Conservation (phyloP, 305 asterid species). For the Fraxinus angustifolia region DNA sequence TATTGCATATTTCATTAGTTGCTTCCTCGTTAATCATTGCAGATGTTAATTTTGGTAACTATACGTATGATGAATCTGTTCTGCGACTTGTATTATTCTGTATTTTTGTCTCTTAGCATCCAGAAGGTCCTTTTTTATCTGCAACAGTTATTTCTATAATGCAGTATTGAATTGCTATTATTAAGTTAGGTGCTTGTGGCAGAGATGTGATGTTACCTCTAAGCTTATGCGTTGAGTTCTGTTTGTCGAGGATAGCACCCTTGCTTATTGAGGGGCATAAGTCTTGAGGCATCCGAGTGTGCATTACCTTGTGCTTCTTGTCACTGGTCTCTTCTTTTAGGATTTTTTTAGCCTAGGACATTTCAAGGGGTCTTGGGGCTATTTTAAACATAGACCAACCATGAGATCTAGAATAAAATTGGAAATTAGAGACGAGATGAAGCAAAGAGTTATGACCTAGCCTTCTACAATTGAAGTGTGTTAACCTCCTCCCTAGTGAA, state of each 20-base stretch:
- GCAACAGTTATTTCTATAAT: background rate
- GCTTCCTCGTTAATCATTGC: background rate
- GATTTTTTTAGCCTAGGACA: background rate
- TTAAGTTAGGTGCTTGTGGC: background rate
- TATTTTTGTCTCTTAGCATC: background rate
- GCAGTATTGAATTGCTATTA: background rate
- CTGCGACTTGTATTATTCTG: background rate
- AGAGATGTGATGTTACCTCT: background rate
- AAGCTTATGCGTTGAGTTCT: background rate
- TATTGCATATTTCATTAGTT: background rate
- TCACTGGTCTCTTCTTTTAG: background rate
- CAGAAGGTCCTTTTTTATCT: background rate
- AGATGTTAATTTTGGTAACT: background rate
- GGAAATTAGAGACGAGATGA: background rate
- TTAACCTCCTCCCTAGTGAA: background rate
- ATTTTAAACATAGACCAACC: background rate
- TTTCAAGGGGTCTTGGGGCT: background rate
- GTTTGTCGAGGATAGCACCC: background rate
- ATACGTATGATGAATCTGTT: background rate
- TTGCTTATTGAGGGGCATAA: background rate
- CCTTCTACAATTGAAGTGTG: background rate
- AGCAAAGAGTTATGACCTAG: background rate
- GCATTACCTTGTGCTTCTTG: background rate
- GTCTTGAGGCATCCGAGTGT: background rate
- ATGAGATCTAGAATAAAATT: background rate